Evolutionary conservation across 1,284 basidiomycete species (phyloP).

Genomic region (Leccinum glutinopallens): DNA sequence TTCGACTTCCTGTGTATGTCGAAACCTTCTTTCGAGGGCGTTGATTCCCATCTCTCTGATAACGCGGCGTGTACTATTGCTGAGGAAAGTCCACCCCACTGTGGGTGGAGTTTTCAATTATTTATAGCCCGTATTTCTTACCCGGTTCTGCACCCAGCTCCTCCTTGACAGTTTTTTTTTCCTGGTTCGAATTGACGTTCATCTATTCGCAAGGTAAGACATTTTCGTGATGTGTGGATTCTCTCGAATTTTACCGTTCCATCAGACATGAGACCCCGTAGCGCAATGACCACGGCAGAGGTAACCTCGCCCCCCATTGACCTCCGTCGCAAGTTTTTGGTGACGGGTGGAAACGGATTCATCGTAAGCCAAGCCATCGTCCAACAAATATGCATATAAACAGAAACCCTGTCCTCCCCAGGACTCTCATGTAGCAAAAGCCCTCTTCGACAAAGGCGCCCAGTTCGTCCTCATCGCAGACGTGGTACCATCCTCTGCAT

Average conservation of each 20-base stretch:
- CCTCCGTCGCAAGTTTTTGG: conserved; percentile 36
- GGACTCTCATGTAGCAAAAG: conserved; percentile 54
- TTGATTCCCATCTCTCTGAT: conserved; percentile 7
- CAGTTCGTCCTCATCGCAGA: conserved; percentile 48
- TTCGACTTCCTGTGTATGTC: background rate
- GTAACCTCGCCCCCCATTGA: background rate
- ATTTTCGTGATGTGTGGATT: background rate
- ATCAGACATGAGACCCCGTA: background rate
- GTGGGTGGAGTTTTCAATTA: background rate
- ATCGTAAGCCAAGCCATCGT: conserved; percentile 43
- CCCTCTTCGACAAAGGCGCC: conserved; percentile 37
- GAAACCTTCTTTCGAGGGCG: conserved; percentile 3
- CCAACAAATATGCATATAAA: background rate
- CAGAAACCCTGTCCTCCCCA: conserved; percentile 23
- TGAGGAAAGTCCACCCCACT: background rate
- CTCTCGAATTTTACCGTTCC: conserved; percentile 1
- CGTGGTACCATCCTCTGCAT: conserved; percentile 32
- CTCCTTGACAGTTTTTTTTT: background rate
- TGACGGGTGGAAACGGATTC: conserved; percentile 61
- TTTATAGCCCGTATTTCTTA: background rate
- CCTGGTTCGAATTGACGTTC: background rate
- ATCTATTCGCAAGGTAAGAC: conserved; percentile 1
- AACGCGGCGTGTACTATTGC: background rate
- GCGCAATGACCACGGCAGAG: conserved; percentile 10
- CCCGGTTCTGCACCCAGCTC: background rate